Evolutionary conservation across 2,329 filamentous ascomycete species (phyloP), one percentile per base, ranked within the genome.

Genomic region (Xylaria sp.): DNA sequence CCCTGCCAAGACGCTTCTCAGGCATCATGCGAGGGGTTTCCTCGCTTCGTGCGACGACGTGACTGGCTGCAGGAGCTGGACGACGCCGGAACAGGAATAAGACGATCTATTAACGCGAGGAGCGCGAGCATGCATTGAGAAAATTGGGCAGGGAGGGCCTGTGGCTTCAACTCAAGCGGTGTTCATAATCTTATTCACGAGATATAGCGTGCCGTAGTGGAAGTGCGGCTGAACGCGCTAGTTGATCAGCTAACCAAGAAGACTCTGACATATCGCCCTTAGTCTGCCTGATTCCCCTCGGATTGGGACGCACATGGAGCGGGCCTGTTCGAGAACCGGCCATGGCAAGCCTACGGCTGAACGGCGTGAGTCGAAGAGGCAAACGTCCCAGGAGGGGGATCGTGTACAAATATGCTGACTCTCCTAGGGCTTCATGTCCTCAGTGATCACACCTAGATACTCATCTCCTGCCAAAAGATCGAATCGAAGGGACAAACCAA

Each of bases 161-260:
- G 48, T 36, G 65, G 36, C 27, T 50, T 48, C 60, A 36, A 32
- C 42, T 7, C 56, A 45, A 53, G 32, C 11, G 12, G 17, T 30
- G 48, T 34, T 30, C 48, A 21, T 36, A 45, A 56, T 51, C 54
- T 61, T 17, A 36, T 58, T 54, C 53, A 55, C 59, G 59, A 58
- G 48, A 36, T 30, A 17, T 32, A 32, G 24, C 27, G 24, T 30
- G 9, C 4, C 4, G 27, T 30, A 27, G 45, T 64, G n/a, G 30
- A 54, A 24, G 51, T 71, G 69, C 69, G 69, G 69, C 69, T 71
- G 69, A 36, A 69, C 24, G 59, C 64, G 57, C 67, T 67, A 69
- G 53, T 39, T 59, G 42, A 64, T 67, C 69, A 71, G 68, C 62
- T 68, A 30, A 42, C 19, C 42, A 34, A 19, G 6, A 61, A 30